A percentile compares a stretch with the other conserved stretches of the same genome.
phyloP scores from a whole-genome alignment of 768 basidiomycete genomes.

The Phylloporus sp. region DNA sequence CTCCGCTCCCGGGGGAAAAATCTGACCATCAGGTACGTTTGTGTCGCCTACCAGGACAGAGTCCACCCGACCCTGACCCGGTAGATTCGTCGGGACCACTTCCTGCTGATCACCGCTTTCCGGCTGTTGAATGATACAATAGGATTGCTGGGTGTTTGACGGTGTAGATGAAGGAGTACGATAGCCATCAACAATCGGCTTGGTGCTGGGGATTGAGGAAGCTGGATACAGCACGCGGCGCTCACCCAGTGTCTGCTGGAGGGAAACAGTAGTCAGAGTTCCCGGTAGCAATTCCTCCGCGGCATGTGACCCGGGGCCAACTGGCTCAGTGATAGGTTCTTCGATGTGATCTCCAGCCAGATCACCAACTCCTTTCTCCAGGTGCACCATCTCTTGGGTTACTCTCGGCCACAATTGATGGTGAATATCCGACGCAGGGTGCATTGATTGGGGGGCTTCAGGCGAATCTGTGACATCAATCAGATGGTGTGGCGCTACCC shows the following conservation, averaged over 20 bases:
- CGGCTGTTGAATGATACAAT: neutral
- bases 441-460: constrained; percentile 7
- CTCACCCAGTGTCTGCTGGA: constrained; percentile 1
- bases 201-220: constrained; percentile 8
- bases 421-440: constrained; percentile 16
- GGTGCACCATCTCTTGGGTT: constrained; percentile 34
- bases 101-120: constrained; percentile 1
- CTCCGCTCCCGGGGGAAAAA: constrained; percentile 77
- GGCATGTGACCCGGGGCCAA: constrained; percentile 25
- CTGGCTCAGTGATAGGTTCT: neutral
- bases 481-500: constrained; percentile 4
- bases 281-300: constrained; percentile 28
- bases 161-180: constrained; percentile 13
- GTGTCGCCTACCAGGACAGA: constrained; percentile 62
- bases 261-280: constrained; percentile 18
- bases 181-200: constrained; percentile 32
- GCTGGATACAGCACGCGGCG: neutral
- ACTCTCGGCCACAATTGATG: constrained; percentile 33
- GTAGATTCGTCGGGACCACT: neutral
- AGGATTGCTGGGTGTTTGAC: constrained; percentile 1
- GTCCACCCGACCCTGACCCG: constrained; percentile 27
- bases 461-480: constrained; percentile 6
- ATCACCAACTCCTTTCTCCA: constrained; percentile 13
- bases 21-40: constrained; percentile 69
- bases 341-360: neutral